phyloP scores from a whole-genome alignment of 345 rosid genomes.

The Arabis hirsuta region DNA sequence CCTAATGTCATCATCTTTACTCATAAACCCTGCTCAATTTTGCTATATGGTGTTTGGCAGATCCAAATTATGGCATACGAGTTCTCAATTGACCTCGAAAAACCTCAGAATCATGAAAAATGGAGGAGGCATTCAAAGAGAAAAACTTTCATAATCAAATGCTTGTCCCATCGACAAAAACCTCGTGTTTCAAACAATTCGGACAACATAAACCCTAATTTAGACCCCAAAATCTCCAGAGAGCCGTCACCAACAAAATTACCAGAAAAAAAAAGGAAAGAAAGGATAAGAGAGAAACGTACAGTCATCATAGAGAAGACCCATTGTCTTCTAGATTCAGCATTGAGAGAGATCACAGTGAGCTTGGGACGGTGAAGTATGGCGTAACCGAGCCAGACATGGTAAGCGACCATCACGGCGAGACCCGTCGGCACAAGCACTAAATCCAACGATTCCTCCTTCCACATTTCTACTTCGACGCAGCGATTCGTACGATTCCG shows the following conservation, averaged over 20 bases:
- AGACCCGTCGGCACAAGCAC: constrained; percentile 54
- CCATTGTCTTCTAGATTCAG: constrained; percentile 88
- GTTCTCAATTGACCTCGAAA: not conserved
- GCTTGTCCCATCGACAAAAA: not conserved
- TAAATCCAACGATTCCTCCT: constrained; percentile 46
- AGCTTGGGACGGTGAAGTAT: constrained; percentile 43
- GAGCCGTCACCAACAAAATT: not conserved
- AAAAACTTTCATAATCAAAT: not conserved
- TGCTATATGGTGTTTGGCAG: not conserved
- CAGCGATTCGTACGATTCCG: not conserved
- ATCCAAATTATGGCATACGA: constrained; percentile 1
- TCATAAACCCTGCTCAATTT: constrained; percentile 20
- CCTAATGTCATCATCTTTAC: constrained; percentile 4
- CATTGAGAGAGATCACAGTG: constrained; percentile 69
- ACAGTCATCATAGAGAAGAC: constrained; percentile 77
- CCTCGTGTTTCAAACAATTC: not conserved
- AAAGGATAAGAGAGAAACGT: constrained; percentile 27
- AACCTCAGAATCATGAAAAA: constrained; percentile 5
- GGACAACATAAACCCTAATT: not conserved
- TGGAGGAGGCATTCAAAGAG: not conserved
- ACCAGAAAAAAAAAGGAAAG: not conserved
- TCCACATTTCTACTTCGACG: constrained; percentile 36
- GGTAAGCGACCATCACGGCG: constrained; percentile 48
- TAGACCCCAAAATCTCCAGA: not conserved
- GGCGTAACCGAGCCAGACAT: constrained; percentile 53